Base-by-base conservation (phyloP, 2,329 filamentous ascomycete genomes). In the Phialocephala subalpina region DNA sequence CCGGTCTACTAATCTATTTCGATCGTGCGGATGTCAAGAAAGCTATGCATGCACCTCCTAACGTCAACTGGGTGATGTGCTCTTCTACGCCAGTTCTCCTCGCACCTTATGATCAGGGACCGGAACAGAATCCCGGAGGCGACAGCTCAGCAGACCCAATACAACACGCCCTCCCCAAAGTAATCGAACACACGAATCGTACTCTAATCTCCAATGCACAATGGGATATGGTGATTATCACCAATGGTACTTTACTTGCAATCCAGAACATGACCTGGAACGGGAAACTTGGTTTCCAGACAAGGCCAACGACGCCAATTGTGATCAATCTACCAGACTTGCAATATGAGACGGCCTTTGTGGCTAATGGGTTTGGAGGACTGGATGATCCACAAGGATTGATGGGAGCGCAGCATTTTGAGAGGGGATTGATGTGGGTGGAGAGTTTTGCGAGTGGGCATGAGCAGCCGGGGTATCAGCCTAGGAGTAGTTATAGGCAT, bases 231-330 rank as follows among this genome's bases (percentile, higher is more conserved):
- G 86, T 86, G 0, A 78, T 90, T 64, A 85, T 90, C 67, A 85
- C 81, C 0, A 87, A 90, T 71, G 88, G 86, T 5, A 78, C 83
- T 65, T 80, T 87, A n/a, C 77, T 88, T 27, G 82, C 83, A 1
- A 86, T 90, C 60, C 87, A 90, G 73, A 90, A 90, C 75, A 90
- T 90, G 87, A 90, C 87, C 0, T 90, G 85, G 84, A 82, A 82
- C 58, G 88, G 87, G 2, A 75, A 78, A 0, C 86, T 88, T 65
- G 88, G 88, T 0, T 90, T 91, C 49, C 78, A 80, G 29, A 68
- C 73, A 6, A 79, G 79, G 29, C 82, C 82, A 0, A 73, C 69
- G 22, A 60, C 68, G 12, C 64, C 64, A 1, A 68, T 72, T 18
- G 62, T 67, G 8, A 70, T 70, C 49, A 65, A 38, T 7, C 33